Base-by-base conservation (phyloP, 75 land plant genomes). In the Cryptomeria japonica region DNA sequence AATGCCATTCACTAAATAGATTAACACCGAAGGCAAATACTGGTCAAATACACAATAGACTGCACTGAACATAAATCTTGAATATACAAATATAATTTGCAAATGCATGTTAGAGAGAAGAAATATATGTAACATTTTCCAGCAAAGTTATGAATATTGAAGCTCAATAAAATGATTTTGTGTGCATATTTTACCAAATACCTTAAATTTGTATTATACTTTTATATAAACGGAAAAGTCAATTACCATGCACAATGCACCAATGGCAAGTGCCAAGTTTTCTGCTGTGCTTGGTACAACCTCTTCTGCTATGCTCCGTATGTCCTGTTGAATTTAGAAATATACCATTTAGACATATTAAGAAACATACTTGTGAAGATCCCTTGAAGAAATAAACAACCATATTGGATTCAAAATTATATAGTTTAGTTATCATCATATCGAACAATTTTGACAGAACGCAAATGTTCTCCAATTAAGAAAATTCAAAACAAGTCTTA, bases 191-290 rank as follows among this genome's bases (percentile, higher is more conserved):
- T 61, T 19, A 61, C 37, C 3, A 32, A 73, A 32, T 11, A 32
- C 32, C 73, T 73, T 12, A 73, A 32, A 14, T 8, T 31, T 73
- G 76, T 32, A 73, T 9, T 32, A 73, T 73, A 32, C 36, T 73
- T 73, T 37, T 31, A 73, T 10, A 73, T 32, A 6, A 32, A 73
- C 11, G 36, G 36, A 37, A 61, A 73, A 32, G 5, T 73, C 5
- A 5, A 32, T 92, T 91, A 95, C 97, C 92, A 84, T 37, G 77
- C 95, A 94, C 68, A 95, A 86, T 58, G 97, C 96, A 86, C 94
- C 94, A 87, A 96, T 83, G 25, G 96, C 95, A 34, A 96, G 80
- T 3, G 92, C 94, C 61, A 92, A 88, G 84, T 94, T 96, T 84
- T 92, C 95, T 86, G 93, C 91, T 84, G 89, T 79, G 25, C 96